A percentile compares a stretch with the other conserved stretches of the same genome.
Evolutionary conservation across 2,329 filamentous ascomycete genomes (phyloP).

Genomic region (Fusarium sp.): DNA sequence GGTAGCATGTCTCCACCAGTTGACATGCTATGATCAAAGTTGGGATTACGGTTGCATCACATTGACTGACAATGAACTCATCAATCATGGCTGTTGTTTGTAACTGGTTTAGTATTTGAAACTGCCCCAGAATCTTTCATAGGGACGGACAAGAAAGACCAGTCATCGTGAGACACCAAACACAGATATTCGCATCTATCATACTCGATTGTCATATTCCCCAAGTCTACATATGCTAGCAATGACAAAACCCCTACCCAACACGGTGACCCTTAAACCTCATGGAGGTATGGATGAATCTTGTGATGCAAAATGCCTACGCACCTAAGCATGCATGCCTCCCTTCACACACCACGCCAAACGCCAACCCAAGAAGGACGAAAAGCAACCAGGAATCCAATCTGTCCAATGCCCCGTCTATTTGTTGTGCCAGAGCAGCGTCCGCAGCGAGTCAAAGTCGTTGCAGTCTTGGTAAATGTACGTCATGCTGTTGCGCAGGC

Average conservation of each 20-base stretch:
- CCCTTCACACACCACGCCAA: conserved; percentile 16
- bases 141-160: not conserved
- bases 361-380: conserved; percentile 3
- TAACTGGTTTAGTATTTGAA: too few relatives aligned
- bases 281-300: conserved; percentile 17
- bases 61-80: too few relatives aligned
- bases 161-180: not conserved
- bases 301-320: conserved; percentile 35
- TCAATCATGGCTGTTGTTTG: too few relatives aligned
- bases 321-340: conserved; percentile 7
- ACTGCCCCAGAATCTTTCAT: not conserved
- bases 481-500: conserved; percentile 94
- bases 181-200: conserved; percentile 20
- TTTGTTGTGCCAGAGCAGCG: conserved; percentile 88
- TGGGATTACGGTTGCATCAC: too few relatives aligned
- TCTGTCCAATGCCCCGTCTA: conserved; percentile 51
- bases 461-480: conserved; percentile 96
- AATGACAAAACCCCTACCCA: conserved; percentile 23
- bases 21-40: too few relatives aligned
- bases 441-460: conserved; percentile 89
- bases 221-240: conserved; percentile 32
- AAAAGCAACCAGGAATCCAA: conserved; percentile 13
- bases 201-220: conserved; percentile 22
- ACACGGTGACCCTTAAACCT: conserved; percentile 20
- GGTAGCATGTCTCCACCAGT: too few relatives aligned